These are phyloP conservation scores for Hymenoscyphus repandus DNA, from an alignment of 2,329 filamentous ascomycete genomes.

Conservation along the genomic window DNA sequence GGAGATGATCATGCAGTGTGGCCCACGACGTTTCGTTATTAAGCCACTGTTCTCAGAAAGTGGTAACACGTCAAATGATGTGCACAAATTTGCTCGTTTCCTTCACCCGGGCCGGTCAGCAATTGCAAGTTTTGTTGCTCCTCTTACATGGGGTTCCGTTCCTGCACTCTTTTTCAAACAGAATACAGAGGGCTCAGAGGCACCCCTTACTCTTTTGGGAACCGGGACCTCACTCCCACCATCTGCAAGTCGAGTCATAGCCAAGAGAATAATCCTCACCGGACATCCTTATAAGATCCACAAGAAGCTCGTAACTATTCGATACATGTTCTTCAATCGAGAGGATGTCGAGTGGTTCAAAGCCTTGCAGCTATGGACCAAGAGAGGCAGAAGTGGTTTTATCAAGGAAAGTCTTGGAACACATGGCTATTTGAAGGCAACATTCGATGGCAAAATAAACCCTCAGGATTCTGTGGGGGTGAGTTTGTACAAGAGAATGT, in stretches of 20 bases:
- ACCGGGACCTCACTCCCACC: conserved; percentile 84
- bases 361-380: conserved; percentile 91
- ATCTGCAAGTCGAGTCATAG: conserved; percentile 71
- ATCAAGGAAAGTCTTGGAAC: conserved; percentile 94
- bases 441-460: conserved; percentile 93
- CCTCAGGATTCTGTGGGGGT: conserved; percentile 91
- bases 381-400: conserved; percentile 78
- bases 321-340: conserved; percentile 99
- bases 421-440: conserved; percentile 99
- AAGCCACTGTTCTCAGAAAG: conserved; percentile 85
- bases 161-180: conserved; percentile 83
- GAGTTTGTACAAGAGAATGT: conserved; percentile 81
- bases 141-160: conserved; percentile 87
- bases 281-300: conserved; percentile 98
- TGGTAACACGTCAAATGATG: conserved; percentile 91
- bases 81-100: conserved; percentile 93
- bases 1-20: conserved; percentile 86
- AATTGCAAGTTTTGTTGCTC: conserved; percentile 84
- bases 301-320: conserved; percentile 92
- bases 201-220: conserved; percentile 66
- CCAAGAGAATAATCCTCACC: conserved; percentile 89
- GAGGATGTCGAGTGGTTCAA: conserved; percentile 98
- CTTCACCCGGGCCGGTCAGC: conserved; percentile 86
- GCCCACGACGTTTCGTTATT: conserved; percentile 78
- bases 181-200: conserved; percentile 38